Evolutionary conservation across 2,329 filamentous ascomycete species (phyloP), one percentile per base, ranked within the genome.

Genomic region (Epichloe gansuensis): DNA sequence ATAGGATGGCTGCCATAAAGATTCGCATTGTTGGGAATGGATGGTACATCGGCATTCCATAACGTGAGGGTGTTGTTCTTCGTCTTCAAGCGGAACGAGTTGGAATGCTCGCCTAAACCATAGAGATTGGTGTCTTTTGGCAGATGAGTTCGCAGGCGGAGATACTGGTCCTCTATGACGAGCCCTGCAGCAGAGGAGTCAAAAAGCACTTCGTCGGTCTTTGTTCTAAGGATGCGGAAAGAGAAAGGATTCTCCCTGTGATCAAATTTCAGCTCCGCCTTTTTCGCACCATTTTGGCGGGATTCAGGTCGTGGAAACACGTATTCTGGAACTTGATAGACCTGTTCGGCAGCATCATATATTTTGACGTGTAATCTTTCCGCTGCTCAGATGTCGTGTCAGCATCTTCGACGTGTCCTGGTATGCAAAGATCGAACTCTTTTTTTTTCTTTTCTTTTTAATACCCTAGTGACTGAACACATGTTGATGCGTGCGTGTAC

Each of bases 1-100:
- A 89, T 71, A 0, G 85, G 85, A 57, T 89, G 85, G 48, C 77
- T 78, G 4, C 85, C 83, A 58, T 90, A 89, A 4, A 89, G 65
- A 58, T 89, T 89, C 17, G 75, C 71, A 1, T 77, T 76, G 1
- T 71, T 64, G 0, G 84, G 84, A 0, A 81, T 71, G 2, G 68
- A 67, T 55, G 81, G 84, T 0, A 81, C 71, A 65, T 89, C 85
- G 12, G 82, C 74, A 48, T 81, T 81, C 77, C 83, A 87, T 3
- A 89, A 63, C 0, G 84, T 86, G 27, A 84, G 78, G 36, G 78
- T 81, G 63, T 87, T 87, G 63, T 84, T 76, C 34, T 74, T 80
- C 0, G 77, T 84, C 53, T 80, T 79, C 51, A 88, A 69, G 45
- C 75, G 75, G 61, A 87, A 79, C 7, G 78, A 71, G 58, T 88